A percentile compares a stretch with the other conserved stretches of the same genome.
These are phyloP conservation scores for Cystobasidium tubakii DNA, from an alignment of 768 basidiomycete genomes.

Conservation along the genomic window DNA sequence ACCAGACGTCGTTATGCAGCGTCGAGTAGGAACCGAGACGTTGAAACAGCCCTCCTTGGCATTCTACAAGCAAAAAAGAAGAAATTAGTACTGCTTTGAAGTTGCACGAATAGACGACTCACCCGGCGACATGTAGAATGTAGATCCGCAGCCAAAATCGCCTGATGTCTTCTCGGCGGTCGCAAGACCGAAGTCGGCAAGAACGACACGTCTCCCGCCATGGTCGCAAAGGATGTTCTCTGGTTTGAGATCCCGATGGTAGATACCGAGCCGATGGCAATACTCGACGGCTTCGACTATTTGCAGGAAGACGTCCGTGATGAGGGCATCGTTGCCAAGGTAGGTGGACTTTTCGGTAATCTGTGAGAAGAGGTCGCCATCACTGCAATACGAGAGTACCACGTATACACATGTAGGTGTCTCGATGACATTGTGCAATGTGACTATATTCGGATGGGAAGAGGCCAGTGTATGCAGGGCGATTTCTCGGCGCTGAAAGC, in stretches of 20 bases:
- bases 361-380: conserved; percentile 87
- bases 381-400: conserved; percentile 63
- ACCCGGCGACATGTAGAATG: conserved; percentile 96
- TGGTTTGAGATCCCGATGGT: conserved; percentile 94
- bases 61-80: conserved; percentile 47
- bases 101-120: conserved; percentile 42
- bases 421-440: conserved; percentile 38
- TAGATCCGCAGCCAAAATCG: conserved; percentile 90
- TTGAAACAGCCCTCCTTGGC: conserved; percentile 57
- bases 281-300: conserved; percentile 88
- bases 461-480: conserved; percentile 53
- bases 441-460: conserved; percentile 59
- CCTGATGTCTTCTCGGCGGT: conserved; percentile 76
- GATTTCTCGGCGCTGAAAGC: conserved; percentile 67
- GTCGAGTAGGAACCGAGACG: conserved; percentile 59
- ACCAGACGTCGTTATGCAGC: conserved; percentile 89
- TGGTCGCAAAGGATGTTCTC: conserved; percentile 79
- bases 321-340: conserved; percentile 69
- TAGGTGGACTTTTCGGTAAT: conserved; percentile 56
- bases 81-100: not conserved
- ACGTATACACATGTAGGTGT: conserved; percentile 38
- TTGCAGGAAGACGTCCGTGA: conserved; percentile 85
- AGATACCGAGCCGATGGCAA: conserved; percentile 84
- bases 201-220: conserved; percentile 66
- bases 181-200: conserved; percentile 91